A percentile compares a stretch with the other conserved stretches of the same genome.
Conservation (phyloP, 805 yeast genomes). For the Blastobotrys parvus region DNA sequence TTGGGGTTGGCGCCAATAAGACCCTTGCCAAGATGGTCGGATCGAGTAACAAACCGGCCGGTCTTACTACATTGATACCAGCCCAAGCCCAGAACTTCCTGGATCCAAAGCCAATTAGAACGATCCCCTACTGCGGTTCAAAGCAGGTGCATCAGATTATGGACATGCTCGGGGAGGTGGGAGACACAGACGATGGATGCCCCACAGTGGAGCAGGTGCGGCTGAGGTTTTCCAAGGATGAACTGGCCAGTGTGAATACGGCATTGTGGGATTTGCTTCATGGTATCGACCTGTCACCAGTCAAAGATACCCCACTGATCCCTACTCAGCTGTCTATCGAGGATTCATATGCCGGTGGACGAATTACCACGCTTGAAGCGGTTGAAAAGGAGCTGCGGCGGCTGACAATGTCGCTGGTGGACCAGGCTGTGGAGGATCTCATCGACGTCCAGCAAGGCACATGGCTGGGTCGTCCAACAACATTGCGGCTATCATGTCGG, state of each 20-base stretch:
- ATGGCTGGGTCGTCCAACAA: conserved; percentile 20
- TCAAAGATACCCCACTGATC: conserved; percentile 8
- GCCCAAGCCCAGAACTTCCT: conserved; percentile 19
- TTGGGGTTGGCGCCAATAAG: conserved; percentile 24
- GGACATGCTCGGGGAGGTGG: background rate
- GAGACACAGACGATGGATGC: background rate
- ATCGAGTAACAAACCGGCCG: conserved; percentile 24
- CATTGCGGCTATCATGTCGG: conserved; percentile 8
- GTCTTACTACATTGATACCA: conserved; percentile 23
- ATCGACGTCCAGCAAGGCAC: conserved; percentile 11
- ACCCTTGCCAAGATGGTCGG: conserved; percentile 26
- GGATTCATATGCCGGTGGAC: conserved; percentile 18
- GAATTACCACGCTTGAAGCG: conserved; percentile 3
- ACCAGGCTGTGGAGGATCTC: conserved; percentile 19
- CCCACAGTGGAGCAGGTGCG: conserved; percentile 2
- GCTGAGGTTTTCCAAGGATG: background rate
- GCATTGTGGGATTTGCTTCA: conserved; percentile 14
- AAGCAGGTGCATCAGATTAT: conserved; percentile 12
- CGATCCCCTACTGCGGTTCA: conserved; percentile 25
- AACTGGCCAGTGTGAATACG: background rate
- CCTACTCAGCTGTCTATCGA: conserved; percentile 25
- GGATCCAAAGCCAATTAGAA: conserved; percentile 7
- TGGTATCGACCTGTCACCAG: conserved; percentile 13
- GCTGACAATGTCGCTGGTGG: conserved; percentile 16
- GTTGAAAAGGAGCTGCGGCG: conserved; percentile 9